Conservation (phyloP, 2,329 filamentous ascomycete genomes). For the Teratosphaeria viscida region DNA sequence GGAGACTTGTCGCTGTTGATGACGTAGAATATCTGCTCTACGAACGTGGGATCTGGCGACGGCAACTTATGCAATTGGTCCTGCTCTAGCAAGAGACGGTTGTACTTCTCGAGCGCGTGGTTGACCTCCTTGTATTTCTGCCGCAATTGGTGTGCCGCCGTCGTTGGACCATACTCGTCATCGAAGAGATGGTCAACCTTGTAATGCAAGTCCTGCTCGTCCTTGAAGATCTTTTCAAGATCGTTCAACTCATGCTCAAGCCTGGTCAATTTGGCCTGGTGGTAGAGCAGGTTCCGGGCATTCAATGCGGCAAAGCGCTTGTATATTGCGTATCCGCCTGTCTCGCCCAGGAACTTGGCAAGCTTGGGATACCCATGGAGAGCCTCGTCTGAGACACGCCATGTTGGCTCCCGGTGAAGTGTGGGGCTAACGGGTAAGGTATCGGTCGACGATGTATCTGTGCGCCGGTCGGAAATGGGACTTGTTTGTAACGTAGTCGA, state of each 20-base stretch:
- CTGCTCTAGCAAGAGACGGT: slow-evolving; percentile 9
- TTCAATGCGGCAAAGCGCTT: slow-evolving; percentile 14
- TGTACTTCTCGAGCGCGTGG: slow-evolving; percentile 8
- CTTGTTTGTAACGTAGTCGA: slow-evolving; percentile 4
- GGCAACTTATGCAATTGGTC: slow-evolving; percentile 7
- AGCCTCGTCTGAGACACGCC: slow-evolving; percentile 7
- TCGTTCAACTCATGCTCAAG: slow-evolving; percentile 16
- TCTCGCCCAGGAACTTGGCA: slow-evolving; percentile 9
- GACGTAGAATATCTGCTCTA: slow-evolving; percentile 9
- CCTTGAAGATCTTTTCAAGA: slow-evolving; percentile 7
- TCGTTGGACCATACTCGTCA: slow-evolving; percentile 2
- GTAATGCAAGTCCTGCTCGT: slow-evolving; percentile 10
- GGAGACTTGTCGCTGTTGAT: slow-evolving; percentile 3
- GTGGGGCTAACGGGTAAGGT: background rate
- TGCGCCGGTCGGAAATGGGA: background rate
- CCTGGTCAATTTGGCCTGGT: slow-evolving; percentile 16
- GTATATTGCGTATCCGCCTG: slow-evolving; percentile 14
- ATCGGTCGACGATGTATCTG: background rate
- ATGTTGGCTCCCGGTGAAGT: slow-evolving; percentile 6
- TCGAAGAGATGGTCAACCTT: slow-evolving; percentile 9
- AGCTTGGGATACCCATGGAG: slow-evolving; percentile 13
- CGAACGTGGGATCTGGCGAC: slow-evolving; percentile 8
- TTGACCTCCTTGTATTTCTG: slow-evolving; percentile 7
- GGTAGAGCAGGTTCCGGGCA: slow-evolving; percentile 16
- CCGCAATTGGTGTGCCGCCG: slow-evolving; percentile 4